Base-by-base conservation (phyloP, 2,329 filamentous ascomycete species). In the Ophiosphaerella korrae region DNA sequence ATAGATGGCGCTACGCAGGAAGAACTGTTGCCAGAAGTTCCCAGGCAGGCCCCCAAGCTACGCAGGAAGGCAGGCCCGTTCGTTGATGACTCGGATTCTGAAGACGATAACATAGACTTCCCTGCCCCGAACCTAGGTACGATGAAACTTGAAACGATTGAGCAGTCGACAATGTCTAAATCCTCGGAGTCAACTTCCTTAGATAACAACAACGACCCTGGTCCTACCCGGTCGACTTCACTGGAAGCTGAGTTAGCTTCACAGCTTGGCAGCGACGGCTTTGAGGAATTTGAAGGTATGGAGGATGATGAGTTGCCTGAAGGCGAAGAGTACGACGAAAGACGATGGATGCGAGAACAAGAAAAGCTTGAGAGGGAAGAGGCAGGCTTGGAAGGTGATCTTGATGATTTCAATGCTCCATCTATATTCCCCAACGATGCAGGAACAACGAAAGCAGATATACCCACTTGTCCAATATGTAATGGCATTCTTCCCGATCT, bases 281-380 rank as follows among this genome's bases (percentile, higher is more conserved):
- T 77, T 41, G 77, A 79, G 6, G 75, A 73, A 14, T 71, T 83
- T 65, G 83, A 82, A 57, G 80, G 82, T 67, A 73, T 87, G 61
- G 85, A 89, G 61, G 83, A 86, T 14, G 80, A 84, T 12, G 77
- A 83, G 45, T 83, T 86, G 56, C 77, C 79, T 1, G 77, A 81
- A 64, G 79, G 80, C 9, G 79, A 81, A 48, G 80, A 82, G 41
- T 78, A 77, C 34, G 69, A 79, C 40, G 80, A 81, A 62, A 65
- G 78, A 74, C 79, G 82, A 41, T 92, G 84, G 72, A 90, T 92
- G 86, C 84, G 87, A 64, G 88, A 90, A 67, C 90, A 94, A 70
- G 72, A 71, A 38, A 72, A 72, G 43, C 64, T 82, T 18, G 80
- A 81, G 55, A 73, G 74, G 55, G 84, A 84, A 37, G 81, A 83